Conservation (phyloP, 306 rosid genomes). For the Myrica gale region DNA sequence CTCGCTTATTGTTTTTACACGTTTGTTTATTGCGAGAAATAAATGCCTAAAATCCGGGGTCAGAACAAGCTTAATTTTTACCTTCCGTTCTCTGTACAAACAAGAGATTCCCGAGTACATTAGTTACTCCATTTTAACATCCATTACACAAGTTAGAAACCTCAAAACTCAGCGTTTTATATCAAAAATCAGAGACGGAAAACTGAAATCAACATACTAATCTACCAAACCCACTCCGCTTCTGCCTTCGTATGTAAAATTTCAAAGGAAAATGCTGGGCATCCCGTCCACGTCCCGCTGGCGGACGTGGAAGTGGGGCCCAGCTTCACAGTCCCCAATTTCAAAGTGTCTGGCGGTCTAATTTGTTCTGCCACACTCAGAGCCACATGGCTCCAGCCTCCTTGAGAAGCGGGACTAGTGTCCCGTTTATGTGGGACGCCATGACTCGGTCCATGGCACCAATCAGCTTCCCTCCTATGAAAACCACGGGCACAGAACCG, state of each 20-base stretch:
- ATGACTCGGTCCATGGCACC: constrained; percentile 92
- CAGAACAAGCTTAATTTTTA: neutral
- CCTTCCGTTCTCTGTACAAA: constrained; percentile 8
- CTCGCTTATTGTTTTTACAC: neutral
- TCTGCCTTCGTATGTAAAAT: neutral
- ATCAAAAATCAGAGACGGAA: neutral
- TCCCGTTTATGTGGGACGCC: constrained; percentile 87
- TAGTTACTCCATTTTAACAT: neutral
- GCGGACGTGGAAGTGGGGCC: too few relatives aligned
- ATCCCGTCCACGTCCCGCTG: too few relatives aligned
- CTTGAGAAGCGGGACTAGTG: constrained; percentile 90
- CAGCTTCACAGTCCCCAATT: too few relatives aligned
- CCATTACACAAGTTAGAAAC: constrained; percentile 6
- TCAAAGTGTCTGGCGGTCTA: neutral
- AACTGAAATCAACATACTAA: neutral
- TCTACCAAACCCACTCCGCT: neutral
- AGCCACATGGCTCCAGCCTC: constrained; percentile 99
- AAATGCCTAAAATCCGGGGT: neutral
- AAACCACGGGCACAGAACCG: constrained; percentile 69
- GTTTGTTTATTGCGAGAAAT: neutral
- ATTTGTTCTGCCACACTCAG: constrained; percentile 14
- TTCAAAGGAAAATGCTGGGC: too few relatives aligned
- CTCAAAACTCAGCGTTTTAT: neutral
- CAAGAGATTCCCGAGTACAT: constrained; percentile 2
- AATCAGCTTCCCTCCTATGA: constrained; percentile 78